These are phyloP conservation scores for Lactarius vividus DNA, from an alignment of 768 basidiomycete species.

Conservation along the genomic window DNA sequence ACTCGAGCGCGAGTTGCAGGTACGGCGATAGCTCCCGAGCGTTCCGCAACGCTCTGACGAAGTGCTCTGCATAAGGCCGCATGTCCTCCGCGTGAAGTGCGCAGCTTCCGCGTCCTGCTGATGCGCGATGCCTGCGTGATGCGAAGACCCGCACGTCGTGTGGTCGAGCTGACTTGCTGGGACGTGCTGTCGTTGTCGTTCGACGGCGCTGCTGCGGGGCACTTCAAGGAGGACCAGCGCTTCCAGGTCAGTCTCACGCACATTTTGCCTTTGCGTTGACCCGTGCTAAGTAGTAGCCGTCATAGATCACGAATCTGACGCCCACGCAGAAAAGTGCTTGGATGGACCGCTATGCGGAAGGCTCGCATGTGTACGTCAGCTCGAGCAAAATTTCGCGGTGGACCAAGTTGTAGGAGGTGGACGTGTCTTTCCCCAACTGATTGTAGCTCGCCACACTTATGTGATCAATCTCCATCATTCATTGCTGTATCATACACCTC, in stretches of 20 bases:
- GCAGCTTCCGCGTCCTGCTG: slow-evolving; percentile 22
- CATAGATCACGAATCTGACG: slow-evolving; percentile 63
- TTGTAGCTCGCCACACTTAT: background rate
- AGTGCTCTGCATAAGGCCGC: slow-evolving; percentile 4
- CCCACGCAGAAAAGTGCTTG: slow-evolving; percentile 69
- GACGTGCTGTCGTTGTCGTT: slow-evolving; percentile 23
- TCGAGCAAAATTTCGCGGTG: slow-evolving; percentile 66
- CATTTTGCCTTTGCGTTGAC: background rate
- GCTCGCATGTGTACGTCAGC: slow-evolving; percentile 64
- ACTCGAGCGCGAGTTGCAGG: slow-evolving; percentile 72
- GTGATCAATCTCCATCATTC: background rate
- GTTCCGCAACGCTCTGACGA: background rate
- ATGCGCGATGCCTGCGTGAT: slow-evolving; percentile 22
- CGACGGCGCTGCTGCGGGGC: slow-evolving; percentile 15
- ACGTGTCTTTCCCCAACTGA: background rate
- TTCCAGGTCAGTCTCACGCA: slow-evolving; percentile 18
- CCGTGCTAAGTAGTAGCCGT: background rate
- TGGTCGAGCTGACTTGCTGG: slow-evolving; percentile 27
- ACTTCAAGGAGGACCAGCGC: slow-evolving; percentile 24
- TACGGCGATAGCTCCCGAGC: slow-evolving; percentile 37
- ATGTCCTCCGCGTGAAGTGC: slow-evolving; percentile 28
- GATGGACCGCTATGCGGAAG: slow-evolving; percentile 53
- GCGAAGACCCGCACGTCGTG: slow-evolving; percentile 20
- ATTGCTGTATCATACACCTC: background rate
- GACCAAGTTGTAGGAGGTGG: slow-evolving; percentile 38